phyloP scores from a whole-genome alignment of 306 rosid species.

The Spatholobus suberectus region DNA sequence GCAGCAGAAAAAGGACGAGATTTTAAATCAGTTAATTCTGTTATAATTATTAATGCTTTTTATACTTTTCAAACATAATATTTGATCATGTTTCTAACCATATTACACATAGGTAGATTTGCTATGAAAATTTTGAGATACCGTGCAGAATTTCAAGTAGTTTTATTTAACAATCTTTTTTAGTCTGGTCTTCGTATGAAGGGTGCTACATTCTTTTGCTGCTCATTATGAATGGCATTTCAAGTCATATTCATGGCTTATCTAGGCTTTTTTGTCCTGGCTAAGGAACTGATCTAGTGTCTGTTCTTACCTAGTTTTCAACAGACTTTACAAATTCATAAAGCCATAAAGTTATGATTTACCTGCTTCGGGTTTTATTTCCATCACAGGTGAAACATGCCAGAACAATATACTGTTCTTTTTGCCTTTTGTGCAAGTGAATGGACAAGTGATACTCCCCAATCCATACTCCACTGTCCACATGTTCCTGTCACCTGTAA shows the following conservation, averaged over 20 bases:
- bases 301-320: constrained; percentile 21
- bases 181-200: neutral
- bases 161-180: neutral
- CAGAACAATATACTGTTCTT: constrained; percentile 30
- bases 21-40: constrained; percentile 3
- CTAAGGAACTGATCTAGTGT: constrained; percentile 12
- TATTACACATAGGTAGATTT: neutral
- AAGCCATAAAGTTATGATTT: constrained; percentile 35
- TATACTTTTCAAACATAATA: neutral
- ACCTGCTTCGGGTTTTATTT: constrained; percentile 32
- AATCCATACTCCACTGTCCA: constrained; percentile 4
- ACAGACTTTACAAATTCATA: constrained; percentile 26
- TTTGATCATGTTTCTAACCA: neutral
- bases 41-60: neutral
- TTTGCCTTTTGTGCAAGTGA: constrained; percentile 33
- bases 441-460: constrained; percentile 34
- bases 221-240: neutral
- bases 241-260: neutral
- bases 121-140: neutral
- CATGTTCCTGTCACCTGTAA: constrained; percentile 42
- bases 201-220: neutral
- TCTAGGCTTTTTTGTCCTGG: neutral
- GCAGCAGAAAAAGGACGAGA: neutral
- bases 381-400: constrained; percentile 44
- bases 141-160: neutral